Evolutionary conservation across 2,329 filamentous ascomycete genomes (phyloP), one percentile per base, ranked within the genome.

Genomic region (Fusarium pseudograminearum): DNA sequence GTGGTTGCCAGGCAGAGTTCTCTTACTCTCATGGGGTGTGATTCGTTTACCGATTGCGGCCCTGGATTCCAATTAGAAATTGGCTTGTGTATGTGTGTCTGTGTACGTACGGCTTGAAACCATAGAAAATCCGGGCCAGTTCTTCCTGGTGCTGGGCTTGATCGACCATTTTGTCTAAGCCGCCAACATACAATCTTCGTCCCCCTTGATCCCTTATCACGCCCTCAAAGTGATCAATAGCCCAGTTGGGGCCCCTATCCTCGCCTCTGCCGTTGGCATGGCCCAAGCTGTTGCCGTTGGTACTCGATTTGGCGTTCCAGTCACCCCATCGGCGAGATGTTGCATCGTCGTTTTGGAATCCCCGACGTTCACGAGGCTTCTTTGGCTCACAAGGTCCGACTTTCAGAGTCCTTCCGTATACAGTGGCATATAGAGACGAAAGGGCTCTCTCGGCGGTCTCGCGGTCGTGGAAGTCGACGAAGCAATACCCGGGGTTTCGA

Each of bases 401-500:
- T 76, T 88, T 90, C 55, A 93, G 78, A 1, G 84, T 80, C 10
- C 90, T 85, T 28, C 86, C 86, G 16, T 86, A 82, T 33, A 93
- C 80, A 15, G 83, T 79, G 22, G 80, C 81, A 20, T 85, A 85
- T 57, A 93, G 80, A 15, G 84, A 80, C n/a, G 78, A 74, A 76
- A 92, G 87, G 1, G 67, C 69, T 14, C 30, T 77, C 7, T 86
- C 82, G 5, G 90, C 90, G 31, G 87, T 81, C 30, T 87, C 86
- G 46, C 83, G 83, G 47, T 82, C 84, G 46, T 78, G 78, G 60
- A 93, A 87, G 73, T 93, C 90, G 46, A 93, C 87, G 72, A 93
- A 93, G 80, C 90, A 93, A 80, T 92, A 93, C 38, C 89, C 90
- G 1, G 90, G 90, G 76, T 93, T 93, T 45, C 90, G 84, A 41